Evolutionary conservation across 2,329 filamentous ascomycete genomes (phyloP).

Genomic region (Alternaria angustiovoidea): DNA sequence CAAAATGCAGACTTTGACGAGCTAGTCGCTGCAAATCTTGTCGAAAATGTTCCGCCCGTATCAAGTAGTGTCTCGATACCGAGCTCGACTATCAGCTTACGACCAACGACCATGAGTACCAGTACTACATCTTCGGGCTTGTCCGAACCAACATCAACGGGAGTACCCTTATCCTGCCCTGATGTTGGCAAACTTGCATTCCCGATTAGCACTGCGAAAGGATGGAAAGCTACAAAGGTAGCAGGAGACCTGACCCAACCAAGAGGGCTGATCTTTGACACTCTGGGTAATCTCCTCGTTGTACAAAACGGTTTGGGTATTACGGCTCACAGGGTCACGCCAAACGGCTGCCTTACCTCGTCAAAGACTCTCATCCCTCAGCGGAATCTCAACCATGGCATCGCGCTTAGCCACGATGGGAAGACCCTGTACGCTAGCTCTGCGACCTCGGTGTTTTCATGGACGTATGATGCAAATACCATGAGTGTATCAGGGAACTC

Average conservation of each 20-base stretch:
- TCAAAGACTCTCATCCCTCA: constrained; percentile 33
- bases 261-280: constrained; percentile 52
- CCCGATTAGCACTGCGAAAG: constrained; percentile 26
- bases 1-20: constrained; percentile 37
- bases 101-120: constrained; percentile 27
- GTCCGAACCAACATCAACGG: constrained; percentile 26
- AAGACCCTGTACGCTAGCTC: constrained; percentile 44
- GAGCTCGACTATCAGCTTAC: constrained; percentile 17
- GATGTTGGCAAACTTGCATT: constrained; percentile 31
- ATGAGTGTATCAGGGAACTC: constrained; percentile 42
- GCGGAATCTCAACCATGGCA: constrained; percentile 42
- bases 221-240: constrained; percentile 48
- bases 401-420: constrained; percentile 37
- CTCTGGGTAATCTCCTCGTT: constrained; percentile 52
- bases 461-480: constrained; percentile 35
- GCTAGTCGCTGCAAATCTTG: constrained; percentile 34
- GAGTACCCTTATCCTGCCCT: constrained; percentile 31
- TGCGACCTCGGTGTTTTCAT: constrained; percentile 35
- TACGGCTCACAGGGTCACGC: constrained; percentile 48
- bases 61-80: constrained; percentile 17
- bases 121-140: constrained; percentile 16
- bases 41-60: constrained; percentile 25
- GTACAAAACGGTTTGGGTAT: constrained; percentile 52
- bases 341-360: constrained; percentile 42
- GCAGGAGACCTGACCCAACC: constrained; percentile 51